phyloP scores from a whole-genome alignment of 1,284 basidiomycete genomes.

The Cutaneotrichosporon arboriforme region DNA sequence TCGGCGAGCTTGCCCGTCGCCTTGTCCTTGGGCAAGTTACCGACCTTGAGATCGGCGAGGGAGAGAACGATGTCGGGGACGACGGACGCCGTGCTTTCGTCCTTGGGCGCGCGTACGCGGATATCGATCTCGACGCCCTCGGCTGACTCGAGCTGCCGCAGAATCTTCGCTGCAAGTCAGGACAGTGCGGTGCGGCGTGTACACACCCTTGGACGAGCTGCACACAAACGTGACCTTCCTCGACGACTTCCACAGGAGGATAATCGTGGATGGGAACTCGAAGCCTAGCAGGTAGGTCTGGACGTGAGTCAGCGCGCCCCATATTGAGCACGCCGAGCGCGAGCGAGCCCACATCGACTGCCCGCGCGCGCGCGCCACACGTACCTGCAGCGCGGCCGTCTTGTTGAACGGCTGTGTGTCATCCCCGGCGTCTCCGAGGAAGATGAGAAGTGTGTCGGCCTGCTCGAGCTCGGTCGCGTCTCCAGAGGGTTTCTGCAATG shows the following conservation, averaged over 20 bases:
- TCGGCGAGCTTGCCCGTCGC: slow-evolving; percentile 44
- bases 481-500: slow-evolving; percentile 63
- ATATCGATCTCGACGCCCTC: slow-evolving; percentile 39
- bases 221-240: slow-evolving; percentile 70
- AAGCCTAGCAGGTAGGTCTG: slow-evolving; percentile 94
- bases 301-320: background rate
- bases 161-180: slow-evolving; percentile 39
- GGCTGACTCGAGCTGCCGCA: slow-evolving; percentile 35
- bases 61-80: slow-evolving; percentile 33
- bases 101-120: slow-evolving; percentile 36
- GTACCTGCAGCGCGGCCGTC: slow-evolving; percentile 86
- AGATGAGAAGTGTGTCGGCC: slow-evolving; percentile 63
- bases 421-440: slow-evolving; percentile 74
- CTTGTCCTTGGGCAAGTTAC: slow-evolving; percentile 46
- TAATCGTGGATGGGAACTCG: slow-evolving; percentile 90
- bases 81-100: slow-evolving; percentile 33
- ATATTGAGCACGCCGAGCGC: background rate
- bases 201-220: slow-evolving; percentile 78
- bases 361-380: slow-evolving; percentile 29
- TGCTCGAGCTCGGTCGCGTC: slow-evolving; percentile 50
- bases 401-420: slow-evolving; percentile 80
- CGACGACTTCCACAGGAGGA: slow-evolving; percentile 62
- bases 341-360: too few relatives aligned
- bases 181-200: too few relatives aligned
- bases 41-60: slow-evolving; percentile 38